Evolutionary conservation across 805 yeast species (phyloP).

Genomic region (Ogataea paraovalis): DNA sequence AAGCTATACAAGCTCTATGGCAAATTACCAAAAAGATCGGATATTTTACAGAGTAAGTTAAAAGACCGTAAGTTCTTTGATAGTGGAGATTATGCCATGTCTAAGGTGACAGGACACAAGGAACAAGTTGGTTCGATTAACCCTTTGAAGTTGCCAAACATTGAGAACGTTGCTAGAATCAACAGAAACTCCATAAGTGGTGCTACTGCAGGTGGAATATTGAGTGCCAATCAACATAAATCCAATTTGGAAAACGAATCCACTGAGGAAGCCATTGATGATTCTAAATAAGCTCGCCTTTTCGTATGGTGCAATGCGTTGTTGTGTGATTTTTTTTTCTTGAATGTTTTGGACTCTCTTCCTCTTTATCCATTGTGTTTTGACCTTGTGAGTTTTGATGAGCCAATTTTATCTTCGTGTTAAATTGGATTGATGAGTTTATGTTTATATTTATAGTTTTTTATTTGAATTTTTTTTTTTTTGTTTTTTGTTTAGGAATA

Average conservation of each 20-base stretch:
- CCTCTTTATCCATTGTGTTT: neutral
- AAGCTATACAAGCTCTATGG: conserved; percentile 79
- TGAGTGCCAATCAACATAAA: conserved; percentile 50
- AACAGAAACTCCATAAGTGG: conserved; percentile 57
- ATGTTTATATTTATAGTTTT: too few species aligned
- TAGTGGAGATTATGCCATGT: conserved; percentile 91
- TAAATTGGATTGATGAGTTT: too few species aligned
- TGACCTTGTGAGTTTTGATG: too few species aligned
- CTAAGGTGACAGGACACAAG: conserved; percentile 52
- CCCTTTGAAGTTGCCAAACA: conserved; percentile 46
- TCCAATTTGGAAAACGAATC: conserved; percentile 53
- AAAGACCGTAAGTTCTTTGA: conserved; percentile 91
- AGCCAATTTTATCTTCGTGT: too few species aligned
- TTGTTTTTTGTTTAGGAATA: too few species aligned
- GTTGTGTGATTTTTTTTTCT: neutral
- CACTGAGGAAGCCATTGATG: conserved; percentile 29
- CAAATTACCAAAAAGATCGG: conserved; percentile 75
- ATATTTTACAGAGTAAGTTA: conserved; percentile 66
- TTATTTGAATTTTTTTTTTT: too few species aligned
- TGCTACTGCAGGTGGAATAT: conserved; percentile 28
- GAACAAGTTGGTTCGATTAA: conserved; percentile 30
- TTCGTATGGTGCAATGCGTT: too few species aligned
- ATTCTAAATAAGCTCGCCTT: conserved; percentile 10
- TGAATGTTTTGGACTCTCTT: neutral
- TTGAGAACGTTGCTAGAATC: conserved; percentile 57